Evolutionary conservation across 768 basidiomycete genomes (phyloP).

Genomic region (Suillus spraguei): DNA sequence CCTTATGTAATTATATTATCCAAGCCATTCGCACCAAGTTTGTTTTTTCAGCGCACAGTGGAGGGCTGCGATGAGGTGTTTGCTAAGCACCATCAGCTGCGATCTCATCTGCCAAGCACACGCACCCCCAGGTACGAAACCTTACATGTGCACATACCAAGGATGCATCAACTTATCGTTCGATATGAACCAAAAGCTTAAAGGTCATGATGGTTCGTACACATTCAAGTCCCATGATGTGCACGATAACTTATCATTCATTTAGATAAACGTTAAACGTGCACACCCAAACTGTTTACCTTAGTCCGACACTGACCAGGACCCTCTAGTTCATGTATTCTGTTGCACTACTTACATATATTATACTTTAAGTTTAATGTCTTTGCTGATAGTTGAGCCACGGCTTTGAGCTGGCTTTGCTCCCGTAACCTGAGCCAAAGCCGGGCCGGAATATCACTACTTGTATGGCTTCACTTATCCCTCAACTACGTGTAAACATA

Average conservation of each 20-base stretch:
- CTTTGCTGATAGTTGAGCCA: no score
- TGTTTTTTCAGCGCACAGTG: slow-evolving; percentile 61
- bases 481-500: no score
- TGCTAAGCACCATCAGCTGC: slow-evolving; percentile 81
- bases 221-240: no score
- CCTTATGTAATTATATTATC: not conserved
- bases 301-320: slow-evolving; percentile 21
- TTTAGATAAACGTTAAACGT: no score
- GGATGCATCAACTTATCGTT: slow-evolving; percentile 87
- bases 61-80: slow-evolving; percentile 66
- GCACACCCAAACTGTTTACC: no score
- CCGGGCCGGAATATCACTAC: no score
- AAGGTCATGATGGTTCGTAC: slow-evolving; percentile 59
- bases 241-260: not conserved
- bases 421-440: no score
- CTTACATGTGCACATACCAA: slow-evolving; percentile 72
- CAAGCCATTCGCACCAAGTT: not conserved
- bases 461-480: no score
- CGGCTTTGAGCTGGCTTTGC: no score
- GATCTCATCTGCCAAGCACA: slow-evolving; percentile 75
- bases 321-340: no score
- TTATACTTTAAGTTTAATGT: no score
- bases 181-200: slow-evolving; percentile 76
- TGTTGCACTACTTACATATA: no score
- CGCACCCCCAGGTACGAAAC: slow-evolving; percentile 80